Conservation (phyloP, 345 rosid species). For the Eucalyptus victrix region DNA sequence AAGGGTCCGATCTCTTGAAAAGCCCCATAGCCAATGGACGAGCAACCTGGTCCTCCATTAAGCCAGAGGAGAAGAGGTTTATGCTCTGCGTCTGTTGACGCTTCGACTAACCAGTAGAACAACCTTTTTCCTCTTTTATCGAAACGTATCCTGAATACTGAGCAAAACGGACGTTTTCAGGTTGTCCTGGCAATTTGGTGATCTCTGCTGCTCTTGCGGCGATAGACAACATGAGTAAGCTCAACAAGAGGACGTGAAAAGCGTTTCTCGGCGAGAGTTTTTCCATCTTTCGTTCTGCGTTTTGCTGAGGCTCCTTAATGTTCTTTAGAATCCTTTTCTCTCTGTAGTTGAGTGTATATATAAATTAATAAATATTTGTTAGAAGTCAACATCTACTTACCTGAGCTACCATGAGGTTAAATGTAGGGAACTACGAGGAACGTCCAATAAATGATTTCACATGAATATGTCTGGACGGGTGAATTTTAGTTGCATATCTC, state of each 20-base stretch:
- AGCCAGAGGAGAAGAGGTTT: neutral
- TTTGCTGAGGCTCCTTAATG: neutral
- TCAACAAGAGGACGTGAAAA: neutral
- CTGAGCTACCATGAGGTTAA: neutral
- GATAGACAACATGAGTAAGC: neutral
- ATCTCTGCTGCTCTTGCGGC: neutral
- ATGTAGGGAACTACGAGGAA: neutral
- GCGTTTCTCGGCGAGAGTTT: neutral
- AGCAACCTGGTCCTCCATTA: neutral
- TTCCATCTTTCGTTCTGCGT: neutral
- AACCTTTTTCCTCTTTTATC: rapidly evolving
- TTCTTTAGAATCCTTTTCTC: neutral
- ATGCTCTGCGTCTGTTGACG: neutral
- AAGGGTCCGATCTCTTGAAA: neutral
- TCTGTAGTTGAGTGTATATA: neutral
- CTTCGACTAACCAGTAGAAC: neutral
- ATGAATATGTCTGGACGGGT: neutral
- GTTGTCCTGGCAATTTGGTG: neutral
- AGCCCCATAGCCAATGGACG: neutral
- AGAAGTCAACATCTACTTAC: neutral
- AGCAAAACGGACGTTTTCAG: neutral
- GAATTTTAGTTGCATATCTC: neutral
- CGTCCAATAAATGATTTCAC: neutral
- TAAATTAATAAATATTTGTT: neutral
- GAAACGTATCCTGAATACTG: neutral